These are phyloP conservation scores for Neurospora sp. DNA, from an alignment of 495 filamentous ascomycete species.

Conservation along the genomic window DNA sequence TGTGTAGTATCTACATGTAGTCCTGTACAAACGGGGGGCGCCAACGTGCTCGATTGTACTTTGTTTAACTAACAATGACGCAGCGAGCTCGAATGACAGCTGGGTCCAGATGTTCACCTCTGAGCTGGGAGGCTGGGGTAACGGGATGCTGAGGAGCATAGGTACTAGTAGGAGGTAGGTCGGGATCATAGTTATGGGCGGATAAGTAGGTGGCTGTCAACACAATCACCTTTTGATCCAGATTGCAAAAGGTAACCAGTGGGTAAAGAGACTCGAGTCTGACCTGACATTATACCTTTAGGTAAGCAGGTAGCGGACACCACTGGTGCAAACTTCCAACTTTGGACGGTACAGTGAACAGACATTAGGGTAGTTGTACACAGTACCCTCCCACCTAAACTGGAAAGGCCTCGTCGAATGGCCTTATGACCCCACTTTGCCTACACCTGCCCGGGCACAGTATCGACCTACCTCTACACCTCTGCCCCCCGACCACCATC, in stretches of 20 bases:
- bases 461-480: background rate
- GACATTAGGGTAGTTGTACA: background rate
- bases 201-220: background rate
- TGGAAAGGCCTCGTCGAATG: background rate
- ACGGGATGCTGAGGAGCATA: background rate
- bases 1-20: background rate
- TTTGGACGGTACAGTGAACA: background rate
- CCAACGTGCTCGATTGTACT: background rate
- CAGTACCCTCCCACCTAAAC: background rate
- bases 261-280: background rate
- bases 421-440: background rate
- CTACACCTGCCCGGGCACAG: background rate
- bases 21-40: background rate
- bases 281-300: background rate
- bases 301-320: background rate
- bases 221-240: background rate
- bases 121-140: background rate
- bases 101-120: background rate
- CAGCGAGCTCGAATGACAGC: background rate
- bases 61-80: background rate
- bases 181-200: background rate
- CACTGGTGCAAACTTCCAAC: background rate
- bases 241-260: background rate
- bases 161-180: background rate
- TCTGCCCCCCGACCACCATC: background rate